Conservation (phyloP, 2,329 filamentous ascomycete species). For the Penicillium sp. region DNA sequence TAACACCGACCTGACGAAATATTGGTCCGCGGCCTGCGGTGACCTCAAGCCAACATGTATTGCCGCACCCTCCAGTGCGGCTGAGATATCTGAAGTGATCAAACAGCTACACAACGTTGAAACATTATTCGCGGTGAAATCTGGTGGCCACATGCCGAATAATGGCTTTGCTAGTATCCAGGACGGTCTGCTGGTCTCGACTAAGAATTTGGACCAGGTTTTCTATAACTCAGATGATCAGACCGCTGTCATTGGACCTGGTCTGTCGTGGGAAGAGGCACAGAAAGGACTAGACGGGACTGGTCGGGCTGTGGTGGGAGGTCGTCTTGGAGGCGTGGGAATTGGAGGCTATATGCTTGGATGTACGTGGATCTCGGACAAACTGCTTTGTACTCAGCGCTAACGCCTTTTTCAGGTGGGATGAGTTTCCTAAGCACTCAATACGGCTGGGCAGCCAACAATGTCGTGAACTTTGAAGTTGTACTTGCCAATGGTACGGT, state of each 20-base stretch:
- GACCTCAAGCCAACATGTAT: conserved; percentile 50
- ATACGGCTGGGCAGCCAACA: conserved; percentile 53
- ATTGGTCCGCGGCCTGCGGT: conserved; percentile 51
- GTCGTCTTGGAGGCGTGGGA: conserved; percentile 52
- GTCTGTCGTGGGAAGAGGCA: conserved; percentile 38
- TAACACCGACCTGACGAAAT: conserved; percentile 42
- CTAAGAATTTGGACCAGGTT: conserved; percentile 46
- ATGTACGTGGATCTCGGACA: conserved; percentile 27
- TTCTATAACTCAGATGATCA: conserved; percentile 38
- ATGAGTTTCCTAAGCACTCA: conserved; percentile 54
- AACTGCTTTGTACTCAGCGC: background rate
- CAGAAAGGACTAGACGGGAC: conserved; percentile 34
- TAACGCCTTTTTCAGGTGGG: conserved; percentile 28
- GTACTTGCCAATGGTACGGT: conserved; percentile 51
- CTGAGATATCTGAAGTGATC: conserved; percentile 58
- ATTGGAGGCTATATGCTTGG: conserved; percentile 51
- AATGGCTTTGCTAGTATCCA: conserved; percentile 50
- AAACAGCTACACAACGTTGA: conserved; percentile 50
- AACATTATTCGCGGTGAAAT: conserved; percentile 58
- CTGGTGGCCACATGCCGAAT: conserved; percentile 52
- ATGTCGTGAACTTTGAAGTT: conserved; percentile 50
- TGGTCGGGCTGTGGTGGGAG: conserved; percentile 44
- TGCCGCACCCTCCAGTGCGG: conserved; percentile 49
- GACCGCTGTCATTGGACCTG: conserved; percentile 44
- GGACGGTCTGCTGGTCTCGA: conserved; percentile 47